Evolutionary conservation across 2,329 filamentous ascomycete species (phyloP).

Genomic region (Ophiostoma himal-ulmi): DNA sequence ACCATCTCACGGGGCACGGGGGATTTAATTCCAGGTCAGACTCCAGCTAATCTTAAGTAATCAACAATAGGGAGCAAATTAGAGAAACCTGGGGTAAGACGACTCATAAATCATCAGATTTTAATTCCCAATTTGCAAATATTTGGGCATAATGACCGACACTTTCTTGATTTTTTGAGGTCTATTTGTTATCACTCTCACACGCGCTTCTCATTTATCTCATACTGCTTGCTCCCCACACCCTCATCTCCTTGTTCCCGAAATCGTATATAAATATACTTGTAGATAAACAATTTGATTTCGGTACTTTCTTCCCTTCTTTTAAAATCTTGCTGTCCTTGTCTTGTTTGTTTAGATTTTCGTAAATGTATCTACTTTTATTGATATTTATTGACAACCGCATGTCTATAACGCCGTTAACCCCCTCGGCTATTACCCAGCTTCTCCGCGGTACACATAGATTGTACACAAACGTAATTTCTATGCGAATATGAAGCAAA

Average conservation of each 20-base stretch:
- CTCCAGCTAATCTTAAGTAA: not conserved
- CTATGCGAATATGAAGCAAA: not conserved
- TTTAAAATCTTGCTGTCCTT: constrained; percentile 2
- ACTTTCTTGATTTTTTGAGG: not conserved
- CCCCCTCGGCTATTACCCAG: not conserved
- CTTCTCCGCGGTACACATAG: not conserved
- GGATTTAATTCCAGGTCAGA: not conserved
- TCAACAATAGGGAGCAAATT: not conserved
- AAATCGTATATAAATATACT: not conserved
- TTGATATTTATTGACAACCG: not conserved
- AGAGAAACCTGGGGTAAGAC: constrained; percentile 3
- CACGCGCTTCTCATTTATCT: not conserved
- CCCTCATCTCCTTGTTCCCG: constrained; percentile 5
- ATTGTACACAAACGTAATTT: not conserved
- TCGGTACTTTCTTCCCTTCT: not conserved
- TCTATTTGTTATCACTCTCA: not conserved
- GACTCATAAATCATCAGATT: not conserved
- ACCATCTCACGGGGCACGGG: not conserved
- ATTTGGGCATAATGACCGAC: not conserved
- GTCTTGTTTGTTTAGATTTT: not conserved
- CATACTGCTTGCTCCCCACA: not conserved
- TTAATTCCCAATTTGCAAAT: not conserved
- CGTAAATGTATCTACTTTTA: not conserved
- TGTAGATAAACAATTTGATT: not conserved
- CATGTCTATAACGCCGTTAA: not conserved